Conservation (phyloP, 352 stramenopile species). For the Phytophthora macrochlamydospora region DNA sequence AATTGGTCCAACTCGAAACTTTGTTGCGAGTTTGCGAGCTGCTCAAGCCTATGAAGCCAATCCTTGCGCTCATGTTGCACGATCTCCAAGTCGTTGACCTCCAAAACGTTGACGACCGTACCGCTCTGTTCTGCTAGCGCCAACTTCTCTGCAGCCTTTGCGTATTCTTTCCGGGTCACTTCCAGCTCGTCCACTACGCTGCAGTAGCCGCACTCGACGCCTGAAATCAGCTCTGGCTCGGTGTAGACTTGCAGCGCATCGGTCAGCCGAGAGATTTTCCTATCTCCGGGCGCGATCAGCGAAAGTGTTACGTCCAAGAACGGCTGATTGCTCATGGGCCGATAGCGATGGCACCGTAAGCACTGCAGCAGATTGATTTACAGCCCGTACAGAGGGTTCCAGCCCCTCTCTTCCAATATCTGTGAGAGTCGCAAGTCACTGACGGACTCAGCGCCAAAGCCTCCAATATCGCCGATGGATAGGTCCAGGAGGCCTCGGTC, state of each 20-base stretch:
- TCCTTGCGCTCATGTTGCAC: slow-evolving; percentile 64
- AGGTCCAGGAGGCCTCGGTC: slow-evolving; percentile 66
- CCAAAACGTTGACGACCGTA: slow-evolving; percentile 4
- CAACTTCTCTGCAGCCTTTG: slow-evolving; percentile 24
- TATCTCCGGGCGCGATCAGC: slow-evolving; percentile 43
- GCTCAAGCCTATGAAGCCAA: slow-evolving; percentile 67
- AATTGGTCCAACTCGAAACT: slow-evolving; percentile 47
- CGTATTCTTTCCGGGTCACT: slow-evolving; percentile 40
- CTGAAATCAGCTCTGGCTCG: slow-evolving; percentile 67
- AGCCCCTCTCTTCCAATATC: slow-evolving; percentile 64
- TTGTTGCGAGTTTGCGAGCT: slow-evolving; percentile 32
- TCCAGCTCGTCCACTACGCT: slow-evolving; percentile 62
- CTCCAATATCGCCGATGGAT: slow-evolving; percentile 19
- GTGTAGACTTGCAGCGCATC: slow-evolving; percentile 75
- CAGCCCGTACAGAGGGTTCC: slow-evolving; percentile 79
- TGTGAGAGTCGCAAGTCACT: slow-evolving; percentile 72
- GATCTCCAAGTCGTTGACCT: slow-evolving; percentile 59
- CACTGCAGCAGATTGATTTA: slow-evolving; percentile 87
- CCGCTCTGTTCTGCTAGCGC: neutral
- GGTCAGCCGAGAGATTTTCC: slow-evolving; percentile 45
- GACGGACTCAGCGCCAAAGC: slow-evolving; percentile 44
- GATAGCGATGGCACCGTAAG: slow-evolving; percentile 60
- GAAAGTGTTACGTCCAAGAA: slow-evolving; percentile 84
- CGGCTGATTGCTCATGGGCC: slow-evolving; percentile 74
- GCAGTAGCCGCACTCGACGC: slow-evolving; percentile 79